Conservation (phyloP, 2,329 filamentous ascomycete genomes). For the Cercospora sp. region DNA sequence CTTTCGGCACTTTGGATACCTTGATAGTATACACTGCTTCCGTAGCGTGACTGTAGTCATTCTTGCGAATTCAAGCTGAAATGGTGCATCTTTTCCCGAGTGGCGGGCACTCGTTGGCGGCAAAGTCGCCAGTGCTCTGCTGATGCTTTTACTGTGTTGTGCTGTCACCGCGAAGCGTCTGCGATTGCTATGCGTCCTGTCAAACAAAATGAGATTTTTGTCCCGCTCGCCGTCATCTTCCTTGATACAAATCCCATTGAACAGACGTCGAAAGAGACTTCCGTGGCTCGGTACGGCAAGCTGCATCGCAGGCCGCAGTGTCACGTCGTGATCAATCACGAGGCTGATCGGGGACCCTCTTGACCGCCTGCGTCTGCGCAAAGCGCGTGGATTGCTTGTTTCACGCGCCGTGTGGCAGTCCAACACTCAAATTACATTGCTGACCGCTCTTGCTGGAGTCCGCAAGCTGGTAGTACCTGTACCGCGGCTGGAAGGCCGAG, state of each 20-base stretch:
- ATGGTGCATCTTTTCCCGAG: background rate
- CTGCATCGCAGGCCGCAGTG: slow-evolving; percentile 21
- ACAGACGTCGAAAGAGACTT: slow-evolving; percentile 25
- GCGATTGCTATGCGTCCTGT: slow-evolving; percentile 29
- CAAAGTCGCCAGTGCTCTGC: slow-evolving; percentile 12
- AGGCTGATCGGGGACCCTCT: background rate
- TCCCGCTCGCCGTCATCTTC: slow-evolving; percentile 16
- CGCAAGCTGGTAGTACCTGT: slow-evolving; percentile 16
- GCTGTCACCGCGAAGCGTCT: slow-evolving; percentile 28
- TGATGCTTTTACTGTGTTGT: slow-evolving; percentile 18
- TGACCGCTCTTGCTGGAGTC: slow-evolving; percentile 16
- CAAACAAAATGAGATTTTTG: slow-evolving; percentile 2
- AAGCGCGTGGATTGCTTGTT: slow-evolving; percentile 2
- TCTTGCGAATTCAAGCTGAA: background rate
- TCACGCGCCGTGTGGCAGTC: slow-evolving; percentile 6
- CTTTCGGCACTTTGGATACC: slow-evolving; percentile 8
- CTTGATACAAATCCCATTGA: slow-evolving; percentile 8
- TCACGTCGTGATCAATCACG: slow-evolving; percentile 21
- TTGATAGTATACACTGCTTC: background rate
- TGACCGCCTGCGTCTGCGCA: slow-evolving; percentile 11
- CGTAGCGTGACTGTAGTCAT: background rate
- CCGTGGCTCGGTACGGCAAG: slow-evolving; percentile 25
- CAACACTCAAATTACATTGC: slow-evolving; percentile 12
- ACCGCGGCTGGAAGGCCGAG: slow-evolving; percentile 28
- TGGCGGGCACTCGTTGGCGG: background rate